Conservation (phyloP, 2,329 filamentous ascomycete species). For the Xylariaceae sp. region DNA sequence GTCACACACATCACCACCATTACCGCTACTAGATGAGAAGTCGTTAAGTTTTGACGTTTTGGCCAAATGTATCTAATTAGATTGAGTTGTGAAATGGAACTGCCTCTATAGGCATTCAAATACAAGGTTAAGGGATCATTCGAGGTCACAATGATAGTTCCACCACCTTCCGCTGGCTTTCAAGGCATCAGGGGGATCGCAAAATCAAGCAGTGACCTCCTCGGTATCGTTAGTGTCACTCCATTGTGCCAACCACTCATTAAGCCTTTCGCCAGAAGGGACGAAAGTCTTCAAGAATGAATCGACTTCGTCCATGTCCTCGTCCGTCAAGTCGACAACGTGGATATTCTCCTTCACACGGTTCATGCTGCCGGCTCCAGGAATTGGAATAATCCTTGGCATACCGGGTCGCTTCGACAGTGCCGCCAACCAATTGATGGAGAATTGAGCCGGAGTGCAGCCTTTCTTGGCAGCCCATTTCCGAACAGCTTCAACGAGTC, state of each 20-base stretch:
- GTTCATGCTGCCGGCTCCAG: constrained; percentile 41
- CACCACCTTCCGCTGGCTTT: too few species aligned
- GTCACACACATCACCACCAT: too few species aligned
- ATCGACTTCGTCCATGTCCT: constrained; percentile 36
- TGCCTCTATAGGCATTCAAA: too few species aligned
- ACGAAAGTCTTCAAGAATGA: constrained; percentile 32
- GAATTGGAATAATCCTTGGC: constrained; percentile 47
- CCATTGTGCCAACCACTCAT: neutral
- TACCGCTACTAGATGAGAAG: too few species aligned
- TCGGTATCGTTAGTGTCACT: constrained; percentile 11
- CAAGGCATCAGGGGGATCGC: too few species aligned
- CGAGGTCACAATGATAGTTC: neutral
- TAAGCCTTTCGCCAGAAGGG: constrained; percentile 23
- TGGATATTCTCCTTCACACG: constrained; percentile 45
- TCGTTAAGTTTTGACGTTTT: too few species aligned
- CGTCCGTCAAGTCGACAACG: constrained; percentile 31
- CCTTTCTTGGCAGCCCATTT: constrained; percentile 17
- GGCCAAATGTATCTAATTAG: too few species aligned
- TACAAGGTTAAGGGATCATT: too few species aligned
- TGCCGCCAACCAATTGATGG: constrained; percentile 21
- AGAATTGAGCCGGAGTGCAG: constrained; percentile 21
- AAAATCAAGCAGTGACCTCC: constrained; percentile 8
- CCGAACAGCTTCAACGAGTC: constrained; percentile 16
- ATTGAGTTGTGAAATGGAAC: too few species aligned
- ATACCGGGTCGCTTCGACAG: constrained; percentile 33